These are phyloP conservation scores for Carpinus viminea DNA, from an alignment of 306 rosid species.

Conservation along the genomic window DNA sequence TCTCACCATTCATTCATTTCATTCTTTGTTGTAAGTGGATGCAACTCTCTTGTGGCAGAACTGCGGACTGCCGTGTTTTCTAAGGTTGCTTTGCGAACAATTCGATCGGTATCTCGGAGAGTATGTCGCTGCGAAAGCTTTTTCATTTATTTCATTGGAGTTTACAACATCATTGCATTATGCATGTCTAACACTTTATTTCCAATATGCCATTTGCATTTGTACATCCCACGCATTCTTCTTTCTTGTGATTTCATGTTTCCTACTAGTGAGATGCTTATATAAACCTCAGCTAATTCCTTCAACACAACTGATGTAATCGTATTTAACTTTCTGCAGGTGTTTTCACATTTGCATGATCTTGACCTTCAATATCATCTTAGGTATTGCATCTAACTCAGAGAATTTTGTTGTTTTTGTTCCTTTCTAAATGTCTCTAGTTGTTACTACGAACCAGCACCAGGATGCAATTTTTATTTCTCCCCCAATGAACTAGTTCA, in stretches of 20 bases:
- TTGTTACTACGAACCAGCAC: background rate
- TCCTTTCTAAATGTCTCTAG: background rate
- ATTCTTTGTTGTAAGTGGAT: slow-evolving; percentile 9
- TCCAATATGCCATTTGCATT: background rate
- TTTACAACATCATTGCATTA: background rate
- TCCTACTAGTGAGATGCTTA: slow-evolving; percentile 3
- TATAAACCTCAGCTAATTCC: background rate
- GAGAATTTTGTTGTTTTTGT: background rate
- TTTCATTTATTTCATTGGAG: background rate
- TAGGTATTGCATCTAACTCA: slow-evolving; percentile 52
- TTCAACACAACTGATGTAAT: slow-evolving; percentile 1
- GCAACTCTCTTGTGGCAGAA: slow-evolving; percentile 56
- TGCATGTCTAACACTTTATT: background rate
- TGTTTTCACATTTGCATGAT: slow-evolving; percentile 90
- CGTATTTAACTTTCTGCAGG: slow-evolving; percentile 51
- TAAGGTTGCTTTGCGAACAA: slow-evolving; percentile 91
- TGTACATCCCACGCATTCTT: background rate
- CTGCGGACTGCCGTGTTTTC: slow-evolving; percentile 91
- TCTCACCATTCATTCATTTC: slow-evolving; percentile 21
- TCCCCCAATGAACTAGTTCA: background rate
- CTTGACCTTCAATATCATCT: slow-evolving; percentile 97
- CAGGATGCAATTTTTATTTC: background rate
- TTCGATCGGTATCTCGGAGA: slow-evolving; percentile 90
- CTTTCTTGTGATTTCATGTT: background rate
- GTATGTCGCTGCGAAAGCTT: slow-evolving; percentile 42